Conservation (phyloP, 108 stramenopile genomes). For the Pseudonitzschia pungens region DNA sequence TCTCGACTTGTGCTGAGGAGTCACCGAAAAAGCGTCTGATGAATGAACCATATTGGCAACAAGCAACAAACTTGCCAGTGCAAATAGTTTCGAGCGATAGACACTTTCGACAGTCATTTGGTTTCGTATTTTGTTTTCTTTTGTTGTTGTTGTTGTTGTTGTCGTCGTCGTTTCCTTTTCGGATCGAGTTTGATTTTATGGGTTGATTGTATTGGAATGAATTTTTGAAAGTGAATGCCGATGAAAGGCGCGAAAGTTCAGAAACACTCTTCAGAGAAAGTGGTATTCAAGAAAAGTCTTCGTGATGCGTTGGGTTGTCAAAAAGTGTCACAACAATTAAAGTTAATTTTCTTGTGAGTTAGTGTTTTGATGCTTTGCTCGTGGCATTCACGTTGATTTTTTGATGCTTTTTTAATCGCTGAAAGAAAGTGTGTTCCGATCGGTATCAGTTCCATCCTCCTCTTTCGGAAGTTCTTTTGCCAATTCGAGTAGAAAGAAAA, state of each 20-base stretch:
- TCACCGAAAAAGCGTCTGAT: slow-evolving; percentile 4
- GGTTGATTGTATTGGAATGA: neutral
- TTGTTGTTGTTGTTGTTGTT: neutral
- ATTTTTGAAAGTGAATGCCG: neutral
- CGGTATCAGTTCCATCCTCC: neutral
- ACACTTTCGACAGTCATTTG: neutral
- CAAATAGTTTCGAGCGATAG: neutral
- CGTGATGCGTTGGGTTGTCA: neutral
- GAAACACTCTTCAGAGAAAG: neutral
- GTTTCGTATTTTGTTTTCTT: neutral
- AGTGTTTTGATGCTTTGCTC: neutral
- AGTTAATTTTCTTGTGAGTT: neutral
- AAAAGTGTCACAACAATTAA: neutral
- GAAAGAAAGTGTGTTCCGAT: neutral
- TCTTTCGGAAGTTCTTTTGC: neutral
- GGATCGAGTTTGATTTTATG: neutral
- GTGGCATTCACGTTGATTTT: neutral
- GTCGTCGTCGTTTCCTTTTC: neutral
- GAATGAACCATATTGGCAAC: neutral
- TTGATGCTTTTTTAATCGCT: neutral
- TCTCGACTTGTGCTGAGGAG: neutral
- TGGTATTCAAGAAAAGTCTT: too few species aligned
- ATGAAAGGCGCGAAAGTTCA: slow-evolving; percentile 2
- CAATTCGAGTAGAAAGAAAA: neutral
- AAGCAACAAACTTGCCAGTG: neutral